Conservation (phyloP, 73 alveolate genomes). For the Paramecium primaurelia region DNA sequence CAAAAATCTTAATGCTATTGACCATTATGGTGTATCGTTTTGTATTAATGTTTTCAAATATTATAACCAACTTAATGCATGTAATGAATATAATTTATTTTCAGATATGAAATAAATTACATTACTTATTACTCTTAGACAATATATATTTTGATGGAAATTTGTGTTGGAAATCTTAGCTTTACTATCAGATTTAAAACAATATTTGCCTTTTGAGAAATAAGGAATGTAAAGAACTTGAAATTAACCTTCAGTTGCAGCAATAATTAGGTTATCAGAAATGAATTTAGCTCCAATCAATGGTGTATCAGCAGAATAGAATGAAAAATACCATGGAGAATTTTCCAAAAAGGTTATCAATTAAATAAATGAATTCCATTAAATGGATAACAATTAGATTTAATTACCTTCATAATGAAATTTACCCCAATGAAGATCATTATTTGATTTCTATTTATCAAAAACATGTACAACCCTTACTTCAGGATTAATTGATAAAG, state of each 20-base stretch:
- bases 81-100: not conserved
- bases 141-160: not conserved
- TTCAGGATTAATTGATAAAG: not conserved
- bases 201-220: not conserved
- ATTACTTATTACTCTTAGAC: not conserved
- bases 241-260: not conserved
- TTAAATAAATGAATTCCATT: slow-evolving; percentile 36
- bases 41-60: not conserved
- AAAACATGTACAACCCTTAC: slow-evolving; percentile 22
- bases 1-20: not conserved
- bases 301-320: not conserved
- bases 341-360: not conserved
- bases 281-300: not conserved
- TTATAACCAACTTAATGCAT: slow-evolving; percentile 13
- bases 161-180: not conserved
- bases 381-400: not conserved
- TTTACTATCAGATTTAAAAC: not conserved
- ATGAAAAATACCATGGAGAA: not conserved
- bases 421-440: slow-evolving; percentile 13
- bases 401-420: not conserved
- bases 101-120: not conserved
- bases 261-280: not conserved
- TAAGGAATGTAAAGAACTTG: not conserved
- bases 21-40: not conserved
- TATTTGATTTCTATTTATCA: slow-evolving; percentile 2